Percentiles rank a stretch among this genome's conserved stretches.
phyloP scores from a whole-genome alignment of 768 basidiomycete genomes.

The Coprinopsis cinerea region DNA sequence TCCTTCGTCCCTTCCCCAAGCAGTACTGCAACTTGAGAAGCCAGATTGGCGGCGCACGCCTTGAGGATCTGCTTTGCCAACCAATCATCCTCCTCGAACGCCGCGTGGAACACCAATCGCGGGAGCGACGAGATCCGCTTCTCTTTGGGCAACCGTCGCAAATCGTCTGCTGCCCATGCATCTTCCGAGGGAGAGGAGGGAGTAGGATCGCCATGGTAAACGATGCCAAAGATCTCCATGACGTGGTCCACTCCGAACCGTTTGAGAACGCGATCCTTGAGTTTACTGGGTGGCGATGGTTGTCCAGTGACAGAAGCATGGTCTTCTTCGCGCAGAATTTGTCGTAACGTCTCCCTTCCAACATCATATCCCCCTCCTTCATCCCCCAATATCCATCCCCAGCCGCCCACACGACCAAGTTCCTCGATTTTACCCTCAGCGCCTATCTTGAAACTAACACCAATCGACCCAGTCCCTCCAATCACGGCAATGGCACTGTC shows the following conservation, averaged over 20 bases:
- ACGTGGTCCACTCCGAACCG: constrained; percentile 51
- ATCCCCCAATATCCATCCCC: constrained; percentile 83
- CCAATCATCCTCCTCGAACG: constrained; percentile 62
- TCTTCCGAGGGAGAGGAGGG: constrained; percentile 14
- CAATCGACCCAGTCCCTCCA: constrained; percentile 77
- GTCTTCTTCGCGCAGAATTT: constrained; percentile 56
- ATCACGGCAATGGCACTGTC: constrained; percentile 65
- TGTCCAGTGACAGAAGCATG: constrained; percentile 33
- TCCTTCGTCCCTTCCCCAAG: constrained; percentile 32
- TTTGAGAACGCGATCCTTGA: constrained; percentile 44
- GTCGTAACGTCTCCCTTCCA: constrained; percentile 69
- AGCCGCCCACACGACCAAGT: constrained; percentile 69
- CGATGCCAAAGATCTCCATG: constrained; percentile 57
- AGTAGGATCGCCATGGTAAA: constrained; percentile 58
- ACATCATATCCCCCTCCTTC: constrained; percentile 81
- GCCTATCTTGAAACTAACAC: constrained; percentile 54
- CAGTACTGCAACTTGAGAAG: constrained; percentile 51
- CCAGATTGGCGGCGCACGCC: constrained; percentile 47
- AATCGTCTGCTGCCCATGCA: constrained; percentile 16
- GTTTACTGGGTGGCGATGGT: constrained; percentile 26
- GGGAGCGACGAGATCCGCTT: constrained; percentile 69
- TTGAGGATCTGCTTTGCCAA: constrained; percentile 57
- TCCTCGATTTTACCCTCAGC: constrained; percentile 40
- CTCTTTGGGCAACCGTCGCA: constrained; percentile 44
- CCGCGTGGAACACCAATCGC: constrained; percentile 73